Percentiles rank a stretch among this genome's conserved stretches.
phyloP scores from a whole-genome alignment of 75 land plant genomes.

The Selaginella tamariscina region DNA sequence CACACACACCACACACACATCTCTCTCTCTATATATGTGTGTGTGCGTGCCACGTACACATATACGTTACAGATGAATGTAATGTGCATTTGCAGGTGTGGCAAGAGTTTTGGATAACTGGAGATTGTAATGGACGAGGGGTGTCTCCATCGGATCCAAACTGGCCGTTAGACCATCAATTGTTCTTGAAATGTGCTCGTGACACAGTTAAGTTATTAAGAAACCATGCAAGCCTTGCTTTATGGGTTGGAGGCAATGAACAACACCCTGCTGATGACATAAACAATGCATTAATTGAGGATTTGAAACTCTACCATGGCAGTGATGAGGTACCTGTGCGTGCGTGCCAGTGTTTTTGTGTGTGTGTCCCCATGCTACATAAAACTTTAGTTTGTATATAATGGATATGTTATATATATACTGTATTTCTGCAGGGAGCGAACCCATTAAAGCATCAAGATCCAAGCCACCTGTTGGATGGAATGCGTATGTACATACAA shows the following conservation, averaged over 20 bases:
- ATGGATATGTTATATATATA: no score
- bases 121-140: slow-evolving; percentile 90
- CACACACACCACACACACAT: not conserved
- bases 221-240: slow-evolving; percentile 86
- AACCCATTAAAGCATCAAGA: not conserved
- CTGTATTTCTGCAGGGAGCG: not conserved
- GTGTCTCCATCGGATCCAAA: slow-evolving; percentile 67
- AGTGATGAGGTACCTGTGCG: no score
- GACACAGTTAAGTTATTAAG: slow-evolving; percentile 85
- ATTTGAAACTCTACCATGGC: slow-evolving; percentile 26
- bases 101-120: slow-evolving; percentile 99
- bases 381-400: no score
- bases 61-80: not conserved
- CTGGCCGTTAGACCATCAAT: slow-evolving; percentile 84
- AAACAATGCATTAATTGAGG: slow-evolving; percentile 45
- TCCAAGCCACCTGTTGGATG: not conserved
- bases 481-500: slow-evolving; percentile 6
- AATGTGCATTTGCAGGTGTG: slow-evolving; percentile 55
- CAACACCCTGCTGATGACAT: slow-evolving; percentile 80
- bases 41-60: not conserved
- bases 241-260: slow-evolving; percentile 99
- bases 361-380: no score
- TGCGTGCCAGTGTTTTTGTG: no score
- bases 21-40: not conserved
- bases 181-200: slow-evolving; percentile 74